Conservation (phyloP, 257 asterid genomes). For the Voacanga thouarsii region DNA sequence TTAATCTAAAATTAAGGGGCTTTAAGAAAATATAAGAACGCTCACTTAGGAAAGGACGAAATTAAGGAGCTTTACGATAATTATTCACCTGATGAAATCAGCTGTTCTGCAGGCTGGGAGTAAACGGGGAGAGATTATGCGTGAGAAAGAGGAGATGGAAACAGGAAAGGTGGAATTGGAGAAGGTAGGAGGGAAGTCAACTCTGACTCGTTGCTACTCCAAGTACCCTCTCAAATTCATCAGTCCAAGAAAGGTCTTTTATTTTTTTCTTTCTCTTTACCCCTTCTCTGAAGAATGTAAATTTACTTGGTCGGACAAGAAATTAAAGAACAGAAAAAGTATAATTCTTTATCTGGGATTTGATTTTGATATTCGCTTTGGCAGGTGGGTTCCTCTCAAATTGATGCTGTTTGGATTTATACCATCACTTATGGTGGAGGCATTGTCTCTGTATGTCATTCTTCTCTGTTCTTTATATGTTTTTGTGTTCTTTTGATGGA, state of each 20-base stretch:
- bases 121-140: neutral
- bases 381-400: conserved; percentile 67
- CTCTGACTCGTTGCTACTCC: conserved; percentile 58
- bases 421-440: conserved; percentile 92
- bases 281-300: neutral
- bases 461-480: neutral
- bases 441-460: conserved; percentile 65
- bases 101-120: neutral
- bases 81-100: too few species aligned
- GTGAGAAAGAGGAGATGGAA: conserved; percentile 40
- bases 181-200: conserved; percentile 65
- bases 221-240: conserved; percentile 92
- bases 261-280: too few species aligned
- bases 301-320: neutral
- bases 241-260: conserved; percentile 69
- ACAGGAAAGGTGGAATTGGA: conserved; percentile 77
- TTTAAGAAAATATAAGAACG: too few species aligned
- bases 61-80: too few species aligned
- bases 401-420: conserved; percentile 95
- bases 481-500: neutral
- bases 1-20: too few species aligned
- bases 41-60: too few species aligned
- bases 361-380: neutral
- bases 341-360: neutral
- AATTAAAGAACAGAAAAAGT: neutral